Conservation (phyloP, 2,329 filamentous ascomycete genomes). For the Fusarium xylarioides region DNA sequence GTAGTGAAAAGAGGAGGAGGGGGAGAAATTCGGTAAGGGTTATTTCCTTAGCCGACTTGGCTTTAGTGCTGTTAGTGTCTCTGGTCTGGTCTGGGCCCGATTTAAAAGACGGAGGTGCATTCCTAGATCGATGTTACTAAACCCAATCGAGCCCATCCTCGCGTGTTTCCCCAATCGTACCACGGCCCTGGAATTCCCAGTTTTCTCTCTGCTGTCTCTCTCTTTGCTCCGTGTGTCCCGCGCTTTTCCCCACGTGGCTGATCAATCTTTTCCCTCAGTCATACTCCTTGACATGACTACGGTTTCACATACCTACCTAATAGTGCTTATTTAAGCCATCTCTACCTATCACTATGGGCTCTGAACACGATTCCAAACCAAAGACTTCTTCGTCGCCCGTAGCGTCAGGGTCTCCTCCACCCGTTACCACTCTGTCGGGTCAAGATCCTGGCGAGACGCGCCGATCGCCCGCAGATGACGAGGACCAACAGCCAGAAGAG, state of each 20-base stretch:
- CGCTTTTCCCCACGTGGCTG: not conserved
- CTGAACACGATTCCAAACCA: not conserved
- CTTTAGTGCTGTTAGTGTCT: no score
- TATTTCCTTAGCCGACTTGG: not conserved
- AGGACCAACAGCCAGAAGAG: not conserved
- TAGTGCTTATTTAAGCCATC: not conserved
- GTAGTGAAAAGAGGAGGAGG: not conserved
- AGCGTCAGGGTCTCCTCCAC: not conserved
- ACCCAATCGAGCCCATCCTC: not conserved
- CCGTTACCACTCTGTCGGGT: constrained; percentile 15
- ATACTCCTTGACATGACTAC: not conserved
- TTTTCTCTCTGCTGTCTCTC: not conserved
- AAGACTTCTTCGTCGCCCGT: not conserved
- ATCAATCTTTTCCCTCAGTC: not conserved
- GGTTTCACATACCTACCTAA: not conserved
- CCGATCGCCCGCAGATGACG: not conserved
- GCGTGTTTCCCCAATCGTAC: not conserved
- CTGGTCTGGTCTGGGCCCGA: not conserved
- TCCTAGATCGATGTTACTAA: not conserved
- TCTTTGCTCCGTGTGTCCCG: not conserved
- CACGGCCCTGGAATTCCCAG: not conserved
- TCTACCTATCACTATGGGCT: not conserved
- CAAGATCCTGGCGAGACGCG: not conserved
- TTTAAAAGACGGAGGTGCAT: not conserved
- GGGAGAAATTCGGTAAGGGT: not conserved